Evolutionary conservation across 768 basidiomycete genomes (phyloP).

Genomic region (Cystofilobasidium macerans): DNA sequence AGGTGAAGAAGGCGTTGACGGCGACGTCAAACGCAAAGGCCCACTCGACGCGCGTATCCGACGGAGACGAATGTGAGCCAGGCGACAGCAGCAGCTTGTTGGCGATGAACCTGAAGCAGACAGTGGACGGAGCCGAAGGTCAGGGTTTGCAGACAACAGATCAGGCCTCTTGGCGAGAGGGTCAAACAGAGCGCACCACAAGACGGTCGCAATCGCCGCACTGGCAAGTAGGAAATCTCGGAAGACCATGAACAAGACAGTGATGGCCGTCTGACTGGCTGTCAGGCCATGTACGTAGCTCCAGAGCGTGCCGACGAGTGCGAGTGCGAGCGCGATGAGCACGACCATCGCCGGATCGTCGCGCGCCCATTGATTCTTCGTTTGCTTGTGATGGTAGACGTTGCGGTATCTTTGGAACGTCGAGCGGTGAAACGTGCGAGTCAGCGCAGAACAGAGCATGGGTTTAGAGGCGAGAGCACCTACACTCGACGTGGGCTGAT

Average conservation of each 20-base stretch:
- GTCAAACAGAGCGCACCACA: slow-evolving; percentile 54
- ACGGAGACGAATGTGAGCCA: slow-evolving; percentile 59
- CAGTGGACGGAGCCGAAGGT: slow-evolving; percentile 17
- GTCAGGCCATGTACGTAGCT: slow-evolving; percentile 65
- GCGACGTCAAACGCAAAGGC: slow-evolving; percentile 95
- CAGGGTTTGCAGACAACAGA: not conserved
- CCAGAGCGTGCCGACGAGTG: slow-evolving; percentile 44
- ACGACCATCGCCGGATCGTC: slow-evolving; percentile 94
- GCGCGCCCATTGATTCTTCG: slow-evolving; percentile 95
- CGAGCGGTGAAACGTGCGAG: not conserved
- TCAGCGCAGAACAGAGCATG: not conserved
- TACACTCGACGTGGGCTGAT: slow-evolving; percentile 85
- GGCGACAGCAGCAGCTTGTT: slow-evolving; percentile 62
- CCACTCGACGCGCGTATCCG: slow-evolving; percentile 60
- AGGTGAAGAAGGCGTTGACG: slow-evolving; percentile 90
- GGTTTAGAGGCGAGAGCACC: slow-evolving; percentile 31
- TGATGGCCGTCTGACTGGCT: slow-evolving; percentile 47
- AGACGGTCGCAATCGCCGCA: slow-evolving; percentile 56
- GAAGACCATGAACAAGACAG: slow-evolving; percentile 70
- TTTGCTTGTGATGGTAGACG: slow-evolving; percentile 87
- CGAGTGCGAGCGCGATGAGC: slow-evolving; percentile 51
- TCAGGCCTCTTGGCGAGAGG: too few species aligned
- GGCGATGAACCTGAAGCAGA: slow-evolving; percentile 51
- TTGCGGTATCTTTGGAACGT: slow-evolving; percentile 61
- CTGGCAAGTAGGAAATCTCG: slow-evolving; percentile 79